Conservation (phyloP, 306 rosid genomes). For the Vicia villosa region DNA sequence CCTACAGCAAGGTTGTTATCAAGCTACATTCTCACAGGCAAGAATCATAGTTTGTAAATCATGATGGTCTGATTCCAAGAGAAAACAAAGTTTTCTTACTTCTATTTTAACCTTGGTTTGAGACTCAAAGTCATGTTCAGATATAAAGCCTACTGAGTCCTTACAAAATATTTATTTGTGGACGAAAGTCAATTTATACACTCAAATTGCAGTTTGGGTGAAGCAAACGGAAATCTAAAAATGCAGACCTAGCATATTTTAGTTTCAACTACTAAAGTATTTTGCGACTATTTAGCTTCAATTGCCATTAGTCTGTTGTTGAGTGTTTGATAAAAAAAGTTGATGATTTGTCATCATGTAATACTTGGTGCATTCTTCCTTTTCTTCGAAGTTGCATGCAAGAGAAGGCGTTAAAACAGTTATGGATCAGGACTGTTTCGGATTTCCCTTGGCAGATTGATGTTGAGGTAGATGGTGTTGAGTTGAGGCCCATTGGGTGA, state of each 20-base stretch:
- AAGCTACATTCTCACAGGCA: background rate
- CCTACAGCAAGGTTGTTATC: background rate
- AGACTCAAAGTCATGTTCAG: background rate
- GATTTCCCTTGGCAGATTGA: background rate
- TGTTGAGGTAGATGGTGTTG: background rate
- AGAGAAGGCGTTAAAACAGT: background rate
- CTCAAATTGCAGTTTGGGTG: background rate
- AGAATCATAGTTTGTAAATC: too few species aligned
- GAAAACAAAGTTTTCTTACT: too few species aligned
- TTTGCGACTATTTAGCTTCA: background rate
- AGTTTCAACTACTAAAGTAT: background rate
- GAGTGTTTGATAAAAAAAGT: background rate
- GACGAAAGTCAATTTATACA: background rate
- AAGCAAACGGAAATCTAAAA: background rate
- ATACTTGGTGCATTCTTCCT: background rate
- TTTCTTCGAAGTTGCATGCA: background rate
- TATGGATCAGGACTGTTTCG: background rate
- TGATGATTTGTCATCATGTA: background rate
- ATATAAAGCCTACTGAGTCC: background rate
- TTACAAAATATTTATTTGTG: background rate
- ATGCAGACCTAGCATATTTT: background rate
- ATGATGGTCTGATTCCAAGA: background rate
- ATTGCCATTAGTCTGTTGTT: background rate
- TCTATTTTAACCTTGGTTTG: too few species aligned
- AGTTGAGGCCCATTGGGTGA: background rate